These are phyloP conservation scores for Geotrichum klebahnii DNA, from an alignment of 1,139 yeast genomes.

Conservation along the genomic window DNA sequence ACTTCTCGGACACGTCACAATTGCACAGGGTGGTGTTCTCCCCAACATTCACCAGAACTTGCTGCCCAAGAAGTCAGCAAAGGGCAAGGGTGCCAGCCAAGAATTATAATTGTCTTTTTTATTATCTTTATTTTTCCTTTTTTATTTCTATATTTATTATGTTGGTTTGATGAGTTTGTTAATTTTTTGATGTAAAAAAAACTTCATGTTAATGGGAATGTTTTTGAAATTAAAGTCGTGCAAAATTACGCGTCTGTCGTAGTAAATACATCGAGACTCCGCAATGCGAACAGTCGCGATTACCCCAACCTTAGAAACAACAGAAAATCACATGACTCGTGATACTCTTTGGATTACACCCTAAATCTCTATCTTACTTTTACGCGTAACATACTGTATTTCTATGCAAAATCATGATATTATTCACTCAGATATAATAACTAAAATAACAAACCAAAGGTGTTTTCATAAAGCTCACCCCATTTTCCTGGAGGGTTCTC, in stretches of 20 bases:
- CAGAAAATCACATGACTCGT: too few species aligned
- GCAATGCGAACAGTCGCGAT: too few species aligned
- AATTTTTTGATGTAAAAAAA: neutral
- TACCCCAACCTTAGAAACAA: too few species aligned
- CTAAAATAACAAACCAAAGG: slow-evolving; percentile 20
- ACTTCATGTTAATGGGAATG: slow-evolving; percentile 10
- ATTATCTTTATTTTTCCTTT: slow-evolving; percentile 7
- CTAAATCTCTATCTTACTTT: too few species aligned
- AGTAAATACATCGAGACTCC: neutral
- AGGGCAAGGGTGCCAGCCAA: slow-evolving; percentile 22
- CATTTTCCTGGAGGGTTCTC: slow-evolving; percentile 23
- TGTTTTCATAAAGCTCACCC: slow-evolving; percentile 15
- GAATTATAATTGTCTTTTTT: slow-evolving; percentile 17
- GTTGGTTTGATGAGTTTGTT: slow-evolving; percentile 7
- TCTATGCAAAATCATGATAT: neutral
- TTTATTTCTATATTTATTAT: slow-evolving; percentile 6
- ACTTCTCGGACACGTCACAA: slow-evolving; percentile 87
- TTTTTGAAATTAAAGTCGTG: neutral
- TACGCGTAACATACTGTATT: too few species aligned
- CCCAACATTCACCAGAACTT: slow-evolving; percentile 93
- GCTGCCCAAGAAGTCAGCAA: slow-evolving; percentile 34
- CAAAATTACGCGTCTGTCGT: neutral
- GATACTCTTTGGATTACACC: too few species aligned
- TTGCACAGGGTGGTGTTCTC: slow-evolving; percentile 97
- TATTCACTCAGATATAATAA: neutral